phyloP scores from a whole-genome alignment of 2,329 filamentous ascomycete genomes.

The Sporothrix schenckii region DNA sequence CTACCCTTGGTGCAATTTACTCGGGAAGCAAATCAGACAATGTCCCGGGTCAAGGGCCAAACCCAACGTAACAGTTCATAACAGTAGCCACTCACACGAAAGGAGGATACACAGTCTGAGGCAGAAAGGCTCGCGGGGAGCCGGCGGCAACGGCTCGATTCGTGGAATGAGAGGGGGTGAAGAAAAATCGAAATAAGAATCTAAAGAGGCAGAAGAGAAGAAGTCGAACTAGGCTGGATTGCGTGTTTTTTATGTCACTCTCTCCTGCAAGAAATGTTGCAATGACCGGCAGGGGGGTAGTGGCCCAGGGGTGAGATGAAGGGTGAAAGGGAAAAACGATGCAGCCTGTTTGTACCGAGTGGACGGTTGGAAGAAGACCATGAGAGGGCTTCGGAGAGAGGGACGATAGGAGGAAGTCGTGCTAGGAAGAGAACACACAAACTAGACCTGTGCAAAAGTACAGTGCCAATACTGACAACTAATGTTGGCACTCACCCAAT shows the following conservation, averaged over 20 bases:
- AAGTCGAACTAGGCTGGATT: slow-evolving; percentile 27
- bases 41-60: slow-evolving; percentile 20
- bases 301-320: slow-evolving; percentile 10
- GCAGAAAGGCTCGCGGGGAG: slow-evolving; percentile 2
- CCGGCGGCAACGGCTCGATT: slow-evolving; percentile 15
- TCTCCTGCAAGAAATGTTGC: slow-evolving; percentile 7
- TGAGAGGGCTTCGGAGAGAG: not conserved
- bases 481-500: not conserved
- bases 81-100: not conserved
- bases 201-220: not conserved
- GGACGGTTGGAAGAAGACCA: not conserved
- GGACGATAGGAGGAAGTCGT: not conserved
- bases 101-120: not conserved
- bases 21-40: slow-evolving; percentile 25
- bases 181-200: not conserved
- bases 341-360: not conserved
- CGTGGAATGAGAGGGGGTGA: slow-evolving; percentile 8
- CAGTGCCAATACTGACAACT: not conserved
- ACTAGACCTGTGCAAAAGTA: not conserved
- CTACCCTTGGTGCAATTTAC: slow-evolving; percentile 24
- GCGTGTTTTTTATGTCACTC: slow-evolving; percentile 10
- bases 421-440: not conserved
- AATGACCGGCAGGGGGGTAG: slow-evolving; percentile 11
- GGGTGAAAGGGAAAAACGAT: not conserved
- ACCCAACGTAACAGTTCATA: not conserved